Base-by-base conservation (phyloP, 257 asterid species). In the Echium plantagineum region DNA sequence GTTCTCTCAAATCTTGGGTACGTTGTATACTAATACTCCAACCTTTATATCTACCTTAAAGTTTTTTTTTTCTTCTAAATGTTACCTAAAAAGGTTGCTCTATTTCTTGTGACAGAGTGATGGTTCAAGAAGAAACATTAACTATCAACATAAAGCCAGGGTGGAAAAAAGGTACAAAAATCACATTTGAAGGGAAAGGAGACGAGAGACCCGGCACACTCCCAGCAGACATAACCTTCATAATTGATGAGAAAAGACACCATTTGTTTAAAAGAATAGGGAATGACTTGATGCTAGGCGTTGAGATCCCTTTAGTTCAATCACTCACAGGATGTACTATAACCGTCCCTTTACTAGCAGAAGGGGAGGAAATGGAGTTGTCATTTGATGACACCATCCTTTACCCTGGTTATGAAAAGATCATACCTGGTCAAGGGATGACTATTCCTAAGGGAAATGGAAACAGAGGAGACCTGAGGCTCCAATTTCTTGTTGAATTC, bases 141-240 rank as follows among this genome's bases (percentile, higher is more conserved):
- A 78, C 63, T 71, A 86, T 93, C 54, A 83, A 72, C 67, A 81
- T 89, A 66, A 82, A 81, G 63, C 95, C 99, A 2, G 96, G 97
- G 46, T 93, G 99, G 99, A 84, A 75, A 71, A 84, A 67, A 59
- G 99, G 99, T 56, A 93, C 96, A 21, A 86, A 76, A 76, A 86
- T 93, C 74, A 85, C 90, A 31, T 93, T 89, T 48, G 99, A 89
- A 85, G 93, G 88, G 53, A 93, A 87, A 63, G 97, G 96, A 69
- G 97, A 90, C n/a, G 95, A 90, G 79, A 83, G 71, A 65, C 85
- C 87, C 3, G 96, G 97, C 46, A 69, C 73, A 31, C 80, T 79
- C 42, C 90, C 95, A 15, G 96, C 98, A n/a, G 99, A 93, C 73
- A 74, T 93, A 71, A 74, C 80, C 53, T 86, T 86, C 32, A 59